Percentiles rank a stretch among this genome's conserved stretches.
These are phyloP conservation scores for Hypomyces perniciosus DNA, from an alignment of 2,329 filamentous ascomycete species.

Conservation along the genomic window DNA sequence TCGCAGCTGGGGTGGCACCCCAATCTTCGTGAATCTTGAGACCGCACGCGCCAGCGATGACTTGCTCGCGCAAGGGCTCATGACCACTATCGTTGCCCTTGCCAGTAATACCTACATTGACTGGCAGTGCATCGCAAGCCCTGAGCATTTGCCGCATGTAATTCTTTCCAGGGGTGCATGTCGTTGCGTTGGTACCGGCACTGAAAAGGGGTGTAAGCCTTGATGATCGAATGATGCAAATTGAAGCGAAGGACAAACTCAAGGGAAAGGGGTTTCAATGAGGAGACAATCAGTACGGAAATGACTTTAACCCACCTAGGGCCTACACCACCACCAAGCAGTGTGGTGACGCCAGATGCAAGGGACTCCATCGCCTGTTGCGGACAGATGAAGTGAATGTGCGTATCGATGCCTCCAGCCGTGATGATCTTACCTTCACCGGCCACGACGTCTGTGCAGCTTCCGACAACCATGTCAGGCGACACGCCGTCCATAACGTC, in stretches of 20 bases:
- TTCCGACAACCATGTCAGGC: conserved; percentile 72
- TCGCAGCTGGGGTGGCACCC: conserved; percentile 85
- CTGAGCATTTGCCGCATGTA: conserved; percentile 88
- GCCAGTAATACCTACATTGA: conserved; percentile 87
- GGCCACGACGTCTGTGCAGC: conserved; percentile 86
- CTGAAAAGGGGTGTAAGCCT: conserved; percentile 32
- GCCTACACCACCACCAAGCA: conserved; percentile 85
- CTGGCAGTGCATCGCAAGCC: conserved; percentile 70
- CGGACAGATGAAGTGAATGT: conserved; percentile 93
- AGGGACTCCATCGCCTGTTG: conserved; percentile 83
- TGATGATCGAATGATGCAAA: not conserved
- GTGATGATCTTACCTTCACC: conserved; percentile 88
- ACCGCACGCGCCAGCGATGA: conserved; percentile 77
- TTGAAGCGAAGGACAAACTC: not conserved
- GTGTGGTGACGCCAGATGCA: conserved; percentile 79
- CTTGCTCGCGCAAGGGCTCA: conserved; percentile 68
- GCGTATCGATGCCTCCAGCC: conserved; percentile 80
- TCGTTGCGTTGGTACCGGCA: conserved; percentile 85
- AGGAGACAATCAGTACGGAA: not conserved
- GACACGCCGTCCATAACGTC: conserved; percentile 90
- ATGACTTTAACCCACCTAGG: conserved; percentile 54
- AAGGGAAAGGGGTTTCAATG: not conserved
- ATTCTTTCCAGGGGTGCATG: conserved; percentile 80
- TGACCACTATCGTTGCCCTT: conserved; percentile 84
- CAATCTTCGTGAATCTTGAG: conserved; percentile 96